Evolutionary conservation across 495 filamentous ascomycete genomes (phyloP), one percentile per base, ranked within the genome.

Genomic region (Clohesyomyces aquaticus): DNA sequence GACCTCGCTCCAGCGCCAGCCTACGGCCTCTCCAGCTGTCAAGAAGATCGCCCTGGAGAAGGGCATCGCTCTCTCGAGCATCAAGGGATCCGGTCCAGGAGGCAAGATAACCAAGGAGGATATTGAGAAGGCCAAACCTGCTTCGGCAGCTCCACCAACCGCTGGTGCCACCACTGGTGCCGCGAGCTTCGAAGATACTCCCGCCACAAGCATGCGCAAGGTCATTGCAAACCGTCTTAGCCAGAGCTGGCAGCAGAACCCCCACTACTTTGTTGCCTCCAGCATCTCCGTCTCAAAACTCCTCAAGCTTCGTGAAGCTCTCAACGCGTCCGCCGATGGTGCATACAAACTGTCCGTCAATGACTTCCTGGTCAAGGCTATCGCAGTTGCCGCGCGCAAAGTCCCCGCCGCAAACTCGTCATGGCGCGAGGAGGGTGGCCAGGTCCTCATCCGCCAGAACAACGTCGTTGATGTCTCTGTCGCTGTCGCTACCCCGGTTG

Each of bases 301-400:
- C 22, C 77, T 96, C 56, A 97, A 96, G 80, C 91, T 99, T 59
- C 92, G 94, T 71, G 87, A 91, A 79, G 91, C 94, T 43, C 86
- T 99, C 62, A 99, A 99, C 79, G 82, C 85, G 72, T 86, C 88
- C 22, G 78, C 90, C 8, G 89, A 95, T 50, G 94, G 94, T 77
- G 87, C 91, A 74, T 98, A 96, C 85, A 98, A 96, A 85, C 91
- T 99, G 32, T 96, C 91, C 16, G 89, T 99, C 78, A 99, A 99
- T 76, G 94, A 99, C 79, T 99, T 99, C 84, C 81, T 99, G 41
- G 89, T 99, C 83, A 99, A 99, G 84, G 94, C 95, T 49, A 88
- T 91, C 49, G 91, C 85, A 55, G 81, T 88, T 61, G 95, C 94
- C 55, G 90, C 87, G 72, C 87, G 88, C 79, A 97, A 95, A 83